Evolutionary conservation across 2,329 filamentous ascomycete genomes (phyloP).

Genomic region (Xylariales sp.): DNA sequence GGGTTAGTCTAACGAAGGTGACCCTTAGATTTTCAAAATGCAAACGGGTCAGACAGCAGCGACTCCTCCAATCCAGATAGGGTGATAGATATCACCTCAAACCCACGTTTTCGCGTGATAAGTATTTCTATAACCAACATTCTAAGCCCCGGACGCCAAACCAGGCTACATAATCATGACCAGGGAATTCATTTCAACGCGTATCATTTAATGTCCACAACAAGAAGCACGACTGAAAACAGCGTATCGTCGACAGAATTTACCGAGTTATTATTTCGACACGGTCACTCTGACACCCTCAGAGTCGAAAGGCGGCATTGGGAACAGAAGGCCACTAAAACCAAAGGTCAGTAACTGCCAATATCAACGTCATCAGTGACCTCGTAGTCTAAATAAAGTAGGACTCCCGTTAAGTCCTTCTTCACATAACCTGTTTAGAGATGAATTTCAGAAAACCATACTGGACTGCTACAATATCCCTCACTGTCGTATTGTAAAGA

Average conservation of each 20-base stretch:
- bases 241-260: neutral
- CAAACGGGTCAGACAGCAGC: too few relatives aligned
- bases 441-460: neutral
- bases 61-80: too few relatives aligned
- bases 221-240: neutral
- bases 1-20: too few relatives aligned
- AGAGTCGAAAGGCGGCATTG: conserved; percentile 26
- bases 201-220: too few relatives aligned
- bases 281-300: conserved; percentile 25
- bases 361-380: neutral
- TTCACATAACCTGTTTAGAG: too few relatives aligned
- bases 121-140: too few relatives aligned
- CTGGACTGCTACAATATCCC: conserved; percentile 20
- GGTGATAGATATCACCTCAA: too few relatives aligned
- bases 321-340: conserved; percentile 21
- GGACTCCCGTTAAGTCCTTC: too few relatives aligned
- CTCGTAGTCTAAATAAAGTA: neutral
- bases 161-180: neutral
- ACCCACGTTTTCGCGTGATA: too few relatives aligned
- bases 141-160: too few relatives aligned
- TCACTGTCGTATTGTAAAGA: conserved; percentile 16
- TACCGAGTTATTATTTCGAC: neutral
- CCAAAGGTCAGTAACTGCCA: neutral
- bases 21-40: too few relatives aligned
- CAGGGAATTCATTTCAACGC: neutral